These are phyloP conservation scores for Eucalyptus rudis DNA, from an alignment of 345 rosid genomes.

Conservation along the genomic window DNA sequence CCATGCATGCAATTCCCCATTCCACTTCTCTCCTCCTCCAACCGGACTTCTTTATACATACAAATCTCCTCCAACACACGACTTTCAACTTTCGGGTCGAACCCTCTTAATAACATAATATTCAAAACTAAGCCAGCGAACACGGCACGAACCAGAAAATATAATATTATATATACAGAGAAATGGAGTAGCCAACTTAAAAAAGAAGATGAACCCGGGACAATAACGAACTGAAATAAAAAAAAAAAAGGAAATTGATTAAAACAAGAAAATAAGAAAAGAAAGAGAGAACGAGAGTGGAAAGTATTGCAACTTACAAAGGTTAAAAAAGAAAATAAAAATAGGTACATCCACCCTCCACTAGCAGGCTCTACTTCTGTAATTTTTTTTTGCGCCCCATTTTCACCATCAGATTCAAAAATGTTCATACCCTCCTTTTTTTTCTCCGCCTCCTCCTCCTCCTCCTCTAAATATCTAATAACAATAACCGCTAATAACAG, in stretches of 20 bases:
- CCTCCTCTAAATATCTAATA: neutral
- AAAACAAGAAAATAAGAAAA: neutral
- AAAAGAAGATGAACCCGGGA: neutral
- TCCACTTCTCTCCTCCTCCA: neutral
- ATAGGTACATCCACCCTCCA: constrained; percentile 8
- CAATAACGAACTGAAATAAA: neutral
- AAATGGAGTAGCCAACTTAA: neutral
- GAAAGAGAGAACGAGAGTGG: neutral
- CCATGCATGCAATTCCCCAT: neutral
- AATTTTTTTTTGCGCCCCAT: neutral
- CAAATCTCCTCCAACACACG: neutral
- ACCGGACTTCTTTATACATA: neutral
- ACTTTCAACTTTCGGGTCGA: neutral
- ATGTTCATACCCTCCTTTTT: neutral
- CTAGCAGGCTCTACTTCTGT: neutral
- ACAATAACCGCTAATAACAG: neutral
- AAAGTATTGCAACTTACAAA: neutral
- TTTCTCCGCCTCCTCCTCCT: neutral
- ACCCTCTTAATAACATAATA: neutral
- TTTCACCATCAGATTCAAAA: neutral
- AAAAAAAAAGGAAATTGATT: neutral
- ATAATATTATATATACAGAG: neutral
- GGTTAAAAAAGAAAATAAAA: constrained; percentile 2
- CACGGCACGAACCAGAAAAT: neutral
- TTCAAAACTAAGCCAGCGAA: neutral